Evolutionary conservation across 2,329 filamentous ascomycete genomes (phyloP).

Genomic region (Lasiodiplodia citricola): DNA sequence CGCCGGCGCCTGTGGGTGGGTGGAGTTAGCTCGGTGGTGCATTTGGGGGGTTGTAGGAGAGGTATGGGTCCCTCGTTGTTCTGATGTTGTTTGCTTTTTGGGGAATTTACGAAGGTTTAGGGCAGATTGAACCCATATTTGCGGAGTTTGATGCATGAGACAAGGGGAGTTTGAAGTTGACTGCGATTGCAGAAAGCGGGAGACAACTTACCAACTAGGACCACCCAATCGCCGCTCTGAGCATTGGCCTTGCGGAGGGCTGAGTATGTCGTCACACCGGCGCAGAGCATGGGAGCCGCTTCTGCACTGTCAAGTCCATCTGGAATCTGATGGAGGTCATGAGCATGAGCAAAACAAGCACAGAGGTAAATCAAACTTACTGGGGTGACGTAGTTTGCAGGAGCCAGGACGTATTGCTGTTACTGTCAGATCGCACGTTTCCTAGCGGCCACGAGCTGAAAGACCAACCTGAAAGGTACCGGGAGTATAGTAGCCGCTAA

Average conservation of each 20-base stretch:
- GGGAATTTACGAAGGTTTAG: not conserved
- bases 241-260: constrained; percentile 67
- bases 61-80: too few species aligned
- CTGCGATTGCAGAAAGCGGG: not conserved
- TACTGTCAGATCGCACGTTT: not conserved
- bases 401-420: constrained; percentile 67
- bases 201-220: constrained; percentile 49
- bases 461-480: constrained; percentile 65
- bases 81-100: not conserved
- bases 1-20: constrained; percentile 57
- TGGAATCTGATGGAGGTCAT: constrained; percentile 52
- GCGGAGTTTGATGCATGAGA: not conserved
- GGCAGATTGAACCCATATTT: not conserved
- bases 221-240: constrained; percentile 64
- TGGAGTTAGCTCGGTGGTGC: not conserved
- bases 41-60: constrained; percentile 32
- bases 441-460: too few species aligned
- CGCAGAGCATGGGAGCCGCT: constrained; percentile 71
- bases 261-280: constrained; percentile 70
- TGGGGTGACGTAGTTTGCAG: constrained; percentile 71
- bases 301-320: constrained; percentile 62
- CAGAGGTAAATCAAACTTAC: constrained; percentile 49
- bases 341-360: not conserved
- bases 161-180: not conserved
- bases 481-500: constrained; percentile 71